Conservation (phyloP, 2,329 filamentous ascomycete genomes). For the Cladosporium sp. region DNA sequence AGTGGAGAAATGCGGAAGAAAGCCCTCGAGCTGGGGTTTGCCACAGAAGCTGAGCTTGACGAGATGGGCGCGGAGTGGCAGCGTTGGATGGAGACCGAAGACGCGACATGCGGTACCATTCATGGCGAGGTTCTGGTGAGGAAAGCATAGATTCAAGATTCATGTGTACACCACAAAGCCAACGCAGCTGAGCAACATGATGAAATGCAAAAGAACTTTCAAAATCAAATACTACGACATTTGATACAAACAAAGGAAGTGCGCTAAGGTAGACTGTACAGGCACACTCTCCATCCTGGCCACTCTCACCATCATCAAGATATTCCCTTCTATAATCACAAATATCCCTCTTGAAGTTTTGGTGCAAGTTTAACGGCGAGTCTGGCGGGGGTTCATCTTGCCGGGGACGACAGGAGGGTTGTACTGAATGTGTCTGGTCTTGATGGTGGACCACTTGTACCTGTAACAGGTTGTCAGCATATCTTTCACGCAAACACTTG, state of each 20-base stretch:
- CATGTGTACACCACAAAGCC: neutral
- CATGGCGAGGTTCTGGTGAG: constrained; percentile 38
- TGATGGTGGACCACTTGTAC: constrained; percentile 97
- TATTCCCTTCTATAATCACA: constrained; percentile 7
- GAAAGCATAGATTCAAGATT: constrained; percentile 14
- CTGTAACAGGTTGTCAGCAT: constrained; percentile 34
- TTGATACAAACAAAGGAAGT: constrained; percentile 15
- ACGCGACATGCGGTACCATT: constrained; percentile 39
- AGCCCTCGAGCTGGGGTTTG: constrained; percentile 35
- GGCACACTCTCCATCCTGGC: constrained; percentile 8
- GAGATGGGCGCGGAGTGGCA: constrained; percentile 37
- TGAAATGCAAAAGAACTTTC: neutral
- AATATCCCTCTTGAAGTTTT: neutral
- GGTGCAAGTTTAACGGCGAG: constrained; percentile 10
- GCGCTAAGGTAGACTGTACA: constrained; percentile 15
- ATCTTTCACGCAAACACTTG: neutral
- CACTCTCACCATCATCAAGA: constrained; percentile 4
- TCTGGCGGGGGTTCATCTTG: constrained; percentile 13
- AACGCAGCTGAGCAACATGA: neutral
- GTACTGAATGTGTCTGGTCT: constrained; percentile 71
- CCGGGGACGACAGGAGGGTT: constrained; percentile 9
- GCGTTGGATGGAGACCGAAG: constrained; percentile 39
- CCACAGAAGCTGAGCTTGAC: constrained; percentile 37
- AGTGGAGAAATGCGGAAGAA: constrained; percentile 29
- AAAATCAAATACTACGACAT: constrained; percentile 14